Evolutionary conservation across 495 filamentous ascomycete genomes (phyloP), one percentile per base, ranked within the genome.

Genomic region (Tuber borchii): DNA sequence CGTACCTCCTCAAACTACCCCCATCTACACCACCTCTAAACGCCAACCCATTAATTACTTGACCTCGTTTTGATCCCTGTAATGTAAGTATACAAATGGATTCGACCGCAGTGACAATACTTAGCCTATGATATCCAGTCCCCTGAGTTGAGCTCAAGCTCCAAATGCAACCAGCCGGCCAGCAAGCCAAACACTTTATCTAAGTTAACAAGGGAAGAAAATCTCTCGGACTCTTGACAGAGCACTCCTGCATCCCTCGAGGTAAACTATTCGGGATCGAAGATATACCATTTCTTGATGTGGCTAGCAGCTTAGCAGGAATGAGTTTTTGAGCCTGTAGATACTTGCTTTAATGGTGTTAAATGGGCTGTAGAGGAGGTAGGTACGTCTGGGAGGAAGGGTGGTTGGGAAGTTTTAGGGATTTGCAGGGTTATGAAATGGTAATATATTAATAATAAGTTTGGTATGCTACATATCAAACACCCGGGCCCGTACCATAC

Each of bases 331-430:
- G 37, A 39, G 37, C 37, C 37, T 39, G 4, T 39, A 39, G 37
- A 39, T 39, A 39, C 1, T 39, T 39, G 37, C 37, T 39, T 39
- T 39, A 89, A 74, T 34, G 85, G 86, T 20, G 75, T 78, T 9
- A 85, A 80, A 0, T 97, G 94, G 95, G 85, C 77, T 70, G 93
- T 88, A 1, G 91, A 93, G 85, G 91, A 87, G n/a, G 93, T 95
- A 17, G 92, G 92, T 61, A 88, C 86, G 44, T 97, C 93, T 85
- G 95, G 95, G 72, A 92, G 89, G 87, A 86, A 90, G 83, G 95
- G 90, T 45, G 95, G 95, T 0, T 97, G 95, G 95, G 95, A 99
- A n/a, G 73, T 76, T 65, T 79, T 83, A 42, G 73, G 78, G 3
- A 75, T 83, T 69, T 83, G 78, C 78, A 83, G 81, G 34, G 77